Conservation (phyloP, 306 rosid genomes). For the Citrullus amarus region DNA sequence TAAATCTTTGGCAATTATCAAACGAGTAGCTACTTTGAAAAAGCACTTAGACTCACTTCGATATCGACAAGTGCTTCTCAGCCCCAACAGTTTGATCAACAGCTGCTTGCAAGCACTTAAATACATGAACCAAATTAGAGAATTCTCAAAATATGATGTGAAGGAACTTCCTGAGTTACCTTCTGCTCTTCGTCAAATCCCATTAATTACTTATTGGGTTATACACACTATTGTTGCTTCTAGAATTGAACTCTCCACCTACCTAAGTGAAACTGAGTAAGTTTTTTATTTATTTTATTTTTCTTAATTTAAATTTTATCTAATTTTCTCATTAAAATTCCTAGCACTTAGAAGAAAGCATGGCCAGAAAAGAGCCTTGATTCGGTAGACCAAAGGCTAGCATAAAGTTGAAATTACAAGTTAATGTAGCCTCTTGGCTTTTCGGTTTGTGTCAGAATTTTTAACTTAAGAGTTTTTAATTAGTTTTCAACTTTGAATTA, state of each 20-base stretch:
- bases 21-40: background rate
- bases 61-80: background rate
- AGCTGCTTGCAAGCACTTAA: background rate
- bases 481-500: too few relatives aligned
- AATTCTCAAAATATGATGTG: background rate
- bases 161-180: conserved; percentile 7
- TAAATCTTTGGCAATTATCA: background rate
- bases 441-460: too few relatives aligned
- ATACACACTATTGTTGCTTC: conserved; percentile 8
- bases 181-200: background rate
- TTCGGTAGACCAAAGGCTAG: too few relatives aligned
- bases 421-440: too few relatives aligned
- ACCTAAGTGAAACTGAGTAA: conserved; percentile 2
- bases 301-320: too few relatives aligned
- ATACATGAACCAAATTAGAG: background rate
- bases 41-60: background rate
- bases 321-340: background rate
- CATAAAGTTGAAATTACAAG: too few relatives aligned
- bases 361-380: too few relatives aligned
- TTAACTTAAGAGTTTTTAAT: too few relatives aligned
- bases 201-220: conserved; percentile 1
- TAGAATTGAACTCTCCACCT: conserved; percentile 1
- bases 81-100: background rate
- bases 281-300: background rate
- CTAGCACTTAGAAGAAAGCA: background rate